Conservation (phyloP, 768 basidiomycete genomes). For the Pleurotus tuber-regium region DNA sequence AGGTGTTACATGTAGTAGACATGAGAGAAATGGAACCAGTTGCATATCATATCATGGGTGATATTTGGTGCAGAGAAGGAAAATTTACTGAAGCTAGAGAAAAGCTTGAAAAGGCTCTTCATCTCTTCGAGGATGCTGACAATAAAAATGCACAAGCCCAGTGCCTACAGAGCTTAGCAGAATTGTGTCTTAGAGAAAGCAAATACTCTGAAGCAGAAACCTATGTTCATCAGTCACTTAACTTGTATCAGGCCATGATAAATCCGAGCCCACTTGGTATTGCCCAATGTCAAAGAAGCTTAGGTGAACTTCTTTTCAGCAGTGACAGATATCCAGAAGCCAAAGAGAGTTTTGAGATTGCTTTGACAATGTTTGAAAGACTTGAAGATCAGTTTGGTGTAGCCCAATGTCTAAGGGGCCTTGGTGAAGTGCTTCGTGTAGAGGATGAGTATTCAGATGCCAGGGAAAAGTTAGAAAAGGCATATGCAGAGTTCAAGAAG, state of each 20-base stretch:
- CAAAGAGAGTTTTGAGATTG: background rate
- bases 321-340: conserved; percentile 6
- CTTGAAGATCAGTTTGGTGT: conserved; percentile 3
- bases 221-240: conserved; percentile 4
- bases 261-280: conserved; percentile 12
- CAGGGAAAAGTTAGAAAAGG: background rate
- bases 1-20: conserved; percentile 5
- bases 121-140: background rate
- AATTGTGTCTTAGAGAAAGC: conserved; percentile 2
- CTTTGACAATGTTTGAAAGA: background rate
- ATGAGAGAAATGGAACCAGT: conserved; percentile 8
- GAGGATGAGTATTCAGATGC: conserved; percentile 4
- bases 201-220: conserved; percentile 8
- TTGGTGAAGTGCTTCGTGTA: conserved; percentile 3
- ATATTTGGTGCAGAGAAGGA: conserved; percentile 9
- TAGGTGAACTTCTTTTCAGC: background rate
- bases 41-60: conserved; percentile 9
- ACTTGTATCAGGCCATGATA: conserved; percentile 7
- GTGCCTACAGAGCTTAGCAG: conserved; percentile 8
- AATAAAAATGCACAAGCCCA: conserved; percentile 5
- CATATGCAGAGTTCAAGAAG: conserved; percentile 1
- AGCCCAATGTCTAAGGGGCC: conserved; percentile 5
- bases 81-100: conserved; percentile 13
- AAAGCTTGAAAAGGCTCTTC: conserved; percentile 21
- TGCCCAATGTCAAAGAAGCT: conserved; percentile 10